Conservation (phyloP, 176 grass and related monocot genomes). For the Raddia guianensis region DNA sequence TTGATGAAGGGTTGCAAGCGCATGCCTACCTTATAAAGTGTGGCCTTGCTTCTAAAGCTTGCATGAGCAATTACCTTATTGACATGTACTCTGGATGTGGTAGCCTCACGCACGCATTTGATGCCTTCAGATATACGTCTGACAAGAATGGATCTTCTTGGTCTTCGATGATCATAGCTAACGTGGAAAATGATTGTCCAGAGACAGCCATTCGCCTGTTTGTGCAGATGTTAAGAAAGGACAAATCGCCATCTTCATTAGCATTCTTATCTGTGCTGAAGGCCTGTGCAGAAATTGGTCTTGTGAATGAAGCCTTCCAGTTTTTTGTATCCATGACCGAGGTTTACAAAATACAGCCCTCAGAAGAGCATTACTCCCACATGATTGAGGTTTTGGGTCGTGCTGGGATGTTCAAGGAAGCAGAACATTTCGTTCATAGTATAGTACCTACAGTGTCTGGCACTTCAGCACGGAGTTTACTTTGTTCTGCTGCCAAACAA, state of each 20-base stretch:
- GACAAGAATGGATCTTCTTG: conserved; percentile 61
- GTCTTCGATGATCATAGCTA: conserved; percentile 59
- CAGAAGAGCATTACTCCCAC: conserved; percentile 48
- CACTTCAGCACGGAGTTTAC: conserved; percentile 48
- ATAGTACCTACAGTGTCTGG: conserved; percentile 53
- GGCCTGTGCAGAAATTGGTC: conserved; percentile 60
- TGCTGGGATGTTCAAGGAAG: conserved; percentile 74
- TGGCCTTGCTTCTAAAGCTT: conserved; percentile 44
- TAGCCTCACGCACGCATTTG: conserved; percentile 50
- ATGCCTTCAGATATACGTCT: conserved; percentile 55
- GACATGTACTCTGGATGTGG: conserved; percentile 69
- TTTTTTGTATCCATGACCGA: conserved; percentile 64
- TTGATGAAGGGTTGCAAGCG: conserved; percentile 53
- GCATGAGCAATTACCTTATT: conserved; percentile 50
- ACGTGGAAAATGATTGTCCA: conserved; percentile 52
- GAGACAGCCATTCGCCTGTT: conserved; percentile 53
- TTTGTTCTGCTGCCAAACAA: conserved; percentile 43
- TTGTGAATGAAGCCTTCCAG: conserved; percentile 57
- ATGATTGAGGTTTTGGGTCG: conserved; percentile 59
- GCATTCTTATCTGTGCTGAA: conserved; percentile 56
- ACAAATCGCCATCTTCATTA: conserved; percentile 45
- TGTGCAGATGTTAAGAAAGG: conserved; percentile 53
- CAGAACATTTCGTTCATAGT: conserved; percentile 67
- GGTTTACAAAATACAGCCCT: conserved; percentile 57
- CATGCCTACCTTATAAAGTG: conserved; percentile 63